These are phyloP conservation scores for Chernovozyma aurita DNA, from an alignment of 1,139 yeast species.

Conservation along the genomic window DNA sequence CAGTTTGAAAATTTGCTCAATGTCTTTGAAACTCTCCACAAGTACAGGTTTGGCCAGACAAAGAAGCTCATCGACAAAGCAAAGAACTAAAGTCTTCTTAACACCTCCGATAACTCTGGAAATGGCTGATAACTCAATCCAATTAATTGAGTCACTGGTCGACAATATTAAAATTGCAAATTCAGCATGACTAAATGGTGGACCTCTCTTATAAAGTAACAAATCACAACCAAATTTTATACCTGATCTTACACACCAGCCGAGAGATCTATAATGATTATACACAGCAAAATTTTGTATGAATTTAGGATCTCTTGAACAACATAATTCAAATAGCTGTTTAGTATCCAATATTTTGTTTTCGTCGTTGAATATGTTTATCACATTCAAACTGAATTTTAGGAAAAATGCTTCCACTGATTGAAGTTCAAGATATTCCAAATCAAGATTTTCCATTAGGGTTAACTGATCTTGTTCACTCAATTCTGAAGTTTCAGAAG, in stretches of 20 bases:
- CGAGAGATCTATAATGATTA: conserved; percentile 81
- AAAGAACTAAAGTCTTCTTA: conserved; percentile 67
- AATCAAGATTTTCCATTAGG: conserved; percentile 27
- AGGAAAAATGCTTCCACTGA: conserved; percentile 75
- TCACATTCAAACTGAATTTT: conserved; percentile 43
- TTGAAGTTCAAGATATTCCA: conserved; percentile 72
- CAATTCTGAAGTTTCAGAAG: conserved; percentile 10
- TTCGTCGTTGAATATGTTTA: conserved; percentile 17
- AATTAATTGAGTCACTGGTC: conserved; percentile 35
- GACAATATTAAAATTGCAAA: conserved; percentile 58
- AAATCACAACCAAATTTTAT: conserved; percentile 86
- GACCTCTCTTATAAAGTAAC: conserved; percentile 81
- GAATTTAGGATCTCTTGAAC: conserved; percentile 27
- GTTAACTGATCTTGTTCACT: conserved; percentile 34
- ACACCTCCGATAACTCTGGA: conserved; percentile 87
- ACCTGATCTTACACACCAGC: conserved; percentile 95
- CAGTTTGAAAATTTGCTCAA: conserved; percentile 27
- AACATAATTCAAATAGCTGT: conserved; percentile 25
- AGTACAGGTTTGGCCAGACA: background rate
- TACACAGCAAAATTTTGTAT: conserved; percentile 65
- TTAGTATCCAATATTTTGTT: conserved; percentile 11
- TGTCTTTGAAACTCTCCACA: conserved; percentile 5
- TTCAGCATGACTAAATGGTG: conserved; percentile 94
- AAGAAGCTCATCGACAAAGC: conserved; percentile 55
- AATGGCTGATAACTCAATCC: conserved; percentile 63